Percentiles rank a stretch among this genome's conserved stretches.
These are phyloP conservation scores for Amylocarpus encephaloides DNA, from an alignment of 2,329 filamentous ascomycete species.

Conservation along the genomic window DNA sequence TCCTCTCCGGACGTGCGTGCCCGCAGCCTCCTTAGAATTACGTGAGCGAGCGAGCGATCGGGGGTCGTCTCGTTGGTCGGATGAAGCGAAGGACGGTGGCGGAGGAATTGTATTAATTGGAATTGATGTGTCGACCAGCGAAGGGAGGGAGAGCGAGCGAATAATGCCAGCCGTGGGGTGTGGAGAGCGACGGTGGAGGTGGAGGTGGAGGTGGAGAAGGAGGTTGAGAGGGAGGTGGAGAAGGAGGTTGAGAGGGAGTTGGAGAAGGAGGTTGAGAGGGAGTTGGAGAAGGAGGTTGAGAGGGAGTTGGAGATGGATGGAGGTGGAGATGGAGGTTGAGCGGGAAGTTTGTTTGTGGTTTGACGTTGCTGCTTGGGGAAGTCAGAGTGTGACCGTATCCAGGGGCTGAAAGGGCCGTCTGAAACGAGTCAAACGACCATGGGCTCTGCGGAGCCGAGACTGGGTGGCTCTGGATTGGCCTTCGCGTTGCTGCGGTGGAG, in stretches of 20 bases:
- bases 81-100: not conserved
- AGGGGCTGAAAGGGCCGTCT: too few species aligned
- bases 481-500: too few species aligned
- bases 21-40: not conserved
- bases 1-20: not conserved
- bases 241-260: not conserved
- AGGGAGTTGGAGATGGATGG: not conserved
- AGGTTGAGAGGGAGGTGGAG: not conserved
- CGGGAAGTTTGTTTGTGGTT: not conserved
- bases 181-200: not conserved
- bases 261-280: not conserved
- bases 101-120: slow-evolving; percentile 1
- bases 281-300: not conserved
- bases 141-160: not conserved
- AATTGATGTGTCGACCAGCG: not conserved
- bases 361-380: too few species aligned
- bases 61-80: not conserved
- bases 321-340: not conserved
- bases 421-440: too few species aligned
- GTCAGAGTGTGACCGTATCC: too few species aligned
- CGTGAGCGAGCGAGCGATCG: not conserved
- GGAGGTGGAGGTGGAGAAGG: not conserved
- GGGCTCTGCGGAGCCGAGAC: too few species aligned
- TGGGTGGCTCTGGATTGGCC: too few species aligned
- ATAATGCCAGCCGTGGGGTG: too few species aligned